A percentile compares a stretch with the other conserved stretches of the same genome.
phyloP scores from a whole-genome alignment of 345 rosid species.

The Carallia brachiata region DNA sequence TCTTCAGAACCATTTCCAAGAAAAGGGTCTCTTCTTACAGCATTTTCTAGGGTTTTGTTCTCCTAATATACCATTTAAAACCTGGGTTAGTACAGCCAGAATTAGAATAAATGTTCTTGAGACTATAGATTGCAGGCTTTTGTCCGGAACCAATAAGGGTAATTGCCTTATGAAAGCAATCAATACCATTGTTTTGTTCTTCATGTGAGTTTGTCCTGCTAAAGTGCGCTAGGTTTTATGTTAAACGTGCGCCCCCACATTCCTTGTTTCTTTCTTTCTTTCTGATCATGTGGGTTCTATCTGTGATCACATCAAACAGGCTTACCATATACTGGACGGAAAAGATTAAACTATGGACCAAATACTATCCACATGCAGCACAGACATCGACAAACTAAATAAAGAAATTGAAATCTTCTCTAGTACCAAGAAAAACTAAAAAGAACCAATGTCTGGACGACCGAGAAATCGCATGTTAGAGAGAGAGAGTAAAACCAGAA shows the following conservation, averaged over 20 bases:
- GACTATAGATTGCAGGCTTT: neutral
- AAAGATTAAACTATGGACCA: neutral
- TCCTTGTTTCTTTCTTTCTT: neutral
- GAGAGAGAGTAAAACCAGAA: constrained; percentile 27
- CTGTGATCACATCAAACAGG: neutral
- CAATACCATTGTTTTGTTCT: constrained; percentile 11
- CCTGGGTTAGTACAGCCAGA: neutral
- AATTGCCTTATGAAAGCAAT: constrained; percentile 23
- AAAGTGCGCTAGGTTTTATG: constrained; percentile 28
- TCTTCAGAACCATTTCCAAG: neutral
- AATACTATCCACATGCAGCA: constrained; percentile 9
- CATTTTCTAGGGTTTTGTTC: constrained; percentile 6
- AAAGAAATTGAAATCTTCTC: constrained; percentile 5
- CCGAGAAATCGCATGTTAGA: neutral
- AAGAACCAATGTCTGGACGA: neutral
- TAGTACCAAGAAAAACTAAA: neutral
- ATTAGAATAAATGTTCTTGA: neutral
- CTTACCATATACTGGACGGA: neutral
- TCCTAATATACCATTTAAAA: neutral
- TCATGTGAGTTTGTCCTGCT: constrained; percentile 25
- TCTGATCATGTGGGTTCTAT: neutral
- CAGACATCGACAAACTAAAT: constrained; percentile 26
- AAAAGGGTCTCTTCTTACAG: neutral
- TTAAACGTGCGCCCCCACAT: constrained; percentile 30
- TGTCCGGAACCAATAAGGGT: constrained; percentile 16